Conservation (phyloP, 305 asterid species). For the Fraxinus platypoda region DNA sequence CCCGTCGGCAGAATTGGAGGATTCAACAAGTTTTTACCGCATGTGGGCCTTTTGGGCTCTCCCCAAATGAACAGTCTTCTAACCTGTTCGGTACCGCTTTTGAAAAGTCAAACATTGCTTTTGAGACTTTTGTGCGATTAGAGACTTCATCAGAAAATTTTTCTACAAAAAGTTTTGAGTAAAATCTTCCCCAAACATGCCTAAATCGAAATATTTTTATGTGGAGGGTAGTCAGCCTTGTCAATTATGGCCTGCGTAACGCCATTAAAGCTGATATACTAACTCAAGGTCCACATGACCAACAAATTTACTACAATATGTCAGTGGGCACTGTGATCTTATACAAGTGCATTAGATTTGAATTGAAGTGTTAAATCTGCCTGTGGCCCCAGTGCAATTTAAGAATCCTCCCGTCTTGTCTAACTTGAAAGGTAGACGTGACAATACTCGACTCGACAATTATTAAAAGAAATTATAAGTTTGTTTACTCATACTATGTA, state of each 20-base stretch:
- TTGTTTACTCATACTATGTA: not conserved
- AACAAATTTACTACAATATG: slow-evolving; percentile 26
- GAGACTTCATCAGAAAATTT: not conserved
- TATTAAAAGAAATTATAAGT: not conserved
- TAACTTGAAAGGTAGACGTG: not conserved
- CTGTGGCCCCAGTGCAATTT: slow-evolving; percentile 14
- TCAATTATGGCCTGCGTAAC: slow-evolving; percentile 10
- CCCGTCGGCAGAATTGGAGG: not conserved
- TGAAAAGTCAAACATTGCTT: not conserved
- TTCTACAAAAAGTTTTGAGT: not conserved
- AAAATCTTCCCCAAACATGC: not conserved
- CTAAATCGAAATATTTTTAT: not conserved
- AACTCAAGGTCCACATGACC: slow-evolving; percentile 37
- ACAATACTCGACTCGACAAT: not conserved
- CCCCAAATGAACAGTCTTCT: not conserved
- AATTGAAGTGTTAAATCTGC: slow-evolving; percentile 23
- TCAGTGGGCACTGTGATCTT: slow-evolving; percentile 36
- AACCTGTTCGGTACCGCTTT: not conserved
- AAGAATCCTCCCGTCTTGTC: not conserved
- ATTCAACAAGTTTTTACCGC: not conserved
- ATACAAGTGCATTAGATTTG: slow-evolving; percentile 18
- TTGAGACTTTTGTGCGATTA: not conserved
- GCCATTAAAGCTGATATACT: slow-evolving; percentile 31
- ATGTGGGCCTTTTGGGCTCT: not conserved
- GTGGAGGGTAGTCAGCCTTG: not conserved